Base-by-base conservation (phyloP, 1,284 basidiomycete genomes). In the Thelephora terrestris region DNA sequence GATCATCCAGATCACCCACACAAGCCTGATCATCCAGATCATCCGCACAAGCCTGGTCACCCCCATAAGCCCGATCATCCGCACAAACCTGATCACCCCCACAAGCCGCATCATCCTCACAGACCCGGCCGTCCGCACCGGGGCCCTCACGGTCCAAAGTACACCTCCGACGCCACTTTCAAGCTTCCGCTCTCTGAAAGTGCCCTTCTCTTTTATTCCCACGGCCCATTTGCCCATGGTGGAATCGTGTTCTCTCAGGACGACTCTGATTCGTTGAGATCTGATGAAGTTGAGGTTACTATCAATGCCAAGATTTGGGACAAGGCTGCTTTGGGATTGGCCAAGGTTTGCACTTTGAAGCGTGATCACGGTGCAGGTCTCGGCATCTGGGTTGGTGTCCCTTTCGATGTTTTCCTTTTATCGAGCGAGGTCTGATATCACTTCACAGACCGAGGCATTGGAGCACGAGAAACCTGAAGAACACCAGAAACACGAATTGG, bases 331-430 rank as follows among this genome's bases (percentile, higher is more conserved):
- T 54, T 70, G 18, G 55, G 64, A n/a, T 52, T 35, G n/a, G 60
- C 64, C 32, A 50, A 61, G n/a, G 63, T 74, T 32, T 74, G 72
- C 49, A 54, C 49, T 14, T 48, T 67, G 14, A 53, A 56, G 38
- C 56, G 60, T 18, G 51, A 46, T 0, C 63, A 64, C 1, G 59
- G 53, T 2, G 61, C 65, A 45, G 73, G 71, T 21, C 54, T 75
- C 44, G 69, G 71, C 10, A 64, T 75, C 34, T 68, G 73, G 29
- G 73, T 71, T 50, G 50, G 71, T 62, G n/a, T n/a, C 27, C 17
- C 23, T 5, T 10, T 12, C 34, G 39, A 2, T 37, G 16, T 1
- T 34, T 46, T 24, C 32, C 27, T 34, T 24, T 21, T 32, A 10
- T n/a, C 20, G 5, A 16, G 34, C 12, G 20, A 14, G 18, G 14